These are phyloP conservation scores for Jatropha podagrica DNA, from an alignment of 441 rosid species.

Conservation along the genomic window DNA sequence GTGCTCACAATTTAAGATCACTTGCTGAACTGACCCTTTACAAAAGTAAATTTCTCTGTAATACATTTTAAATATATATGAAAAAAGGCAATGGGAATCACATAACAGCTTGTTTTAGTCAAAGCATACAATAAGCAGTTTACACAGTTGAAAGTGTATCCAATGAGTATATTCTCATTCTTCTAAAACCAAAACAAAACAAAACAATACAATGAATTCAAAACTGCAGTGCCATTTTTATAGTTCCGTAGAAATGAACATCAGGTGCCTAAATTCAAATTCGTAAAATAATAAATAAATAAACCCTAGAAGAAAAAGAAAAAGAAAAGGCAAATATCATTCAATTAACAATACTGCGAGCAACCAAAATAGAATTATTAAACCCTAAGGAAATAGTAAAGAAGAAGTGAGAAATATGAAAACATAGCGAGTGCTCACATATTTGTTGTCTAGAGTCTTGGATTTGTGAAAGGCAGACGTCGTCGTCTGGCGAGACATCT, in stretches of 20 bases:
- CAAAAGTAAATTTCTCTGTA: background rate
- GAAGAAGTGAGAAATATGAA: background rate
- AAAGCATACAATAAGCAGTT: background rate
- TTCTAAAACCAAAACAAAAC: background rate
- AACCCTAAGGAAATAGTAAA: background rate
- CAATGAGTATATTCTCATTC: background rate
- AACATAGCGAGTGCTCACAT: conserved; percentile 43
- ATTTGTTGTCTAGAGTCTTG: conserved; percentile 98
- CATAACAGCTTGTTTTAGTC: background rate
- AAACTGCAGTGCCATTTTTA: background rate
- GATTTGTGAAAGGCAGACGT: conserved; percentile 80
- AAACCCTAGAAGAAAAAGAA: no score
- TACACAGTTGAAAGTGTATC: background rate
- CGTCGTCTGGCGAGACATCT: conserved; percentile 81
- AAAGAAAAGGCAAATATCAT: background rate
- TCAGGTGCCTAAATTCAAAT: background rate
- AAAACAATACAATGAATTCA: background rate
- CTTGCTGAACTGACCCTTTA: background rate
- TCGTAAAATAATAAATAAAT: background rate
- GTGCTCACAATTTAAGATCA: no score
- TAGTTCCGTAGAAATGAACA: background rate
- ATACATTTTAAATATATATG: background rate
- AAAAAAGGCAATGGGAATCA: background rate
- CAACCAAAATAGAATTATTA: background rate
- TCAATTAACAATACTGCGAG: background rate